Evolutionary conservation across 2,329 filamentous ascomycete genomes (phyloP).

Genomic region (Exophiala bonariae): DNA sequence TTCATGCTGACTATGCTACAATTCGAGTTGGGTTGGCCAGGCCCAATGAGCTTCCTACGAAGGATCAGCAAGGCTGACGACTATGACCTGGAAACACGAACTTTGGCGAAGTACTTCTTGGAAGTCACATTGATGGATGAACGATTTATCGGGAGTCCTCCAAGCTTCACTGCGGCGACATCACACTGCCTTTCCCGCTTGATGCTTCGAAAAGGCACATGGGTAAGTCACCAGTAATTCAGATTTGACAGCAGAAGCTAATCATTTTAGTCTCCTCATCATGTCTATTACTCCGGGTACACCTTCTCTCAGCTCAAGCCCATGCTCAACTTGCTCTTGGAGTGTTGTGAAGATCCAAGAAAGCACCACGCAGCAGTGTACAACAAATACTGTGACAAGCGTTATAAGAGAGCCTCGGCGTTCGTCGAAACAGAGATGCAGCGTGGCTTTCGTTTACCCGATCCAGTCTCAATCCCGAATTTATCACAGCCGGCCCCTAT

Average conservation of each 20-base stretch:
- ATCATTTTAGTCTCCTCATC: conserved; percentile 65
- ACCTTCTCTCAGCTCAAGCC: conserved; percentile 80
- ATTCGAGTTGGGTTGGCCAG: conserved; percentile 97
- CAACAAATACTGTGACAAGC: conserved; percentile 86
- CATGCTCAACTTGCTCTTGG: conserved; percentile 74
- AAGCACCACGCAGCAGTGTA: conserved; percentile 85
- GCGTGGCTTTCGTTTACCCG: conserved; percentile 57
- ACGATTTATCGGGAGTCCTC: conserved; percentile 86
- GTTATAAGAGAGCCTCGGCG: conserved; percentile 80
- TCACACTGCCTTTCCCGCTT: conserved; percentile 88
- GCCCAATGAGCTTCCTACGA: conserved; percentile 96
- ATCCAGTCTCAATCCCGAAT: conserved; percentile 20
- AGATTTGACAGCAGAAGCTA: conserved; percentile 6
- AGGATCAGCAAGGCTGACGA: conserved; percentile 98
- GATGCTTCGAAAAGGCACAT: conserved; percentile 87
- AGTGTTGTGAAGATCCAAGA: conserved; percentile 79
- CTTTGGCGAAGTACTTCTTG: conserved; percentile 95
- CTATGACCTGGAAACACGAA: conserved; percentile 93
- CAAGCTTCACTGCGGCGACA: conserved; percentile 87
- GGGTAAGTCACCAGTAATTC: conserved; percentile 63
- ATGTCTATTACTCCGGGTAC: conserved; percentile 92
- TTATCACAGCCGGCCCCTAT: conserved; percentile 15
- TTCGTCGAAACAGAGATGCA: conserved; percentile 76
- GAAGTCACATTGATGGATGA: conserved; percentile 98
- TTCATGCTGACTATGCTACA: conserved; percentile 98